phyloP scores from a whole-genome alignment of 2,329 filamentous ascomycete genomes.

The Phaeosphaeria sp. region DNA sequence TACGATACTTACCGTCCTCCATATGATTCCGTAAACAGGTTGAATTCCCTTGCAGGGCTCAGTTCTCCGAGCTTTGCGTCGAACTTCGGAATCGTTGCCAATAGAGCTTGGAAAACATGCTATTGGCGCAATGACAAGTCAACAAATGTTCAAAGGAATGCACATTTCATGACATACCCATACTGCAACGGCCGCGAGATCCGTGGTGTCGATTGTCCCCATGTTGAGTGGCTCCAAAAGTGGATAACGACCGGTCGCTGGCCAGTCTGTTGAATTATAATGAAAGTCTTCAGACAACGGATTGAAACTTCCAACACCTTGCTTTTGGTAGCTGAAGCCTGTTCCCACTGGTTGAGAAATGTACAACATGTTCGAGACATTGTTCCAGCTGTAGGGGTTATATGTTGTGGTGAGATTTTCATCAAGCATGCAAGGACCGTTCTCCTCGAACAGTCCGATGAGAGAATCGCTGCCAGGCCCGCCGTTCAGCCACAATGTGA shows the following conservation, averaged over 20 bases:
- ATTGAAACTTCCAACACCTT: slow-evolving; percentile 33
- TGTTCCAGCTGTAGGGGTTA: slow-evolving; percentile 68
- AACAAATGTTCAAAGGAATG: no score
- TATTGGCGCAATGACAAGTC: no score
- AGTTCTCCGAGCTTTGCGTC: slow-evolving; percentile 44
- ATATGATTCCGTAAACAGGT: slow-evolving; percentile 65
- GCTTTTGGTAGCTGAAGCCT: slow-evolving; percentile 57
- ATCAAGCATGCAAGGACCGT: slow-evolving; percentile 28
- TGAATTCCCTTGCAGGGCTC: slow-evolving; percentile 49
- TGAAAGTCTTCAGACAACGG: slow-evolving; percentile 55
- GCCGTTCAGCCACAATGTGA: slow-evolving; percentile 62
- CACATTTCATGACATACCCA: slow-evolving; percentile 14
- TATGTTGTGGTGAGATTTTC: slow-evolving; percentile 33
- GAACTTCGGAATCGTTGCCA: slow-evolving; percentile 30
- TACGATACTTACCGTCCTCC: slow-evolving; percentile 40
- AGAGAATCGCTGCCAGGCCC: slow-evolving; percentile 60
- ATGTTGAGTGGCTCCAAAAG: slow-evolving; percentile 53
- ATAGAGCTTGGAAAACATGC: slow-evolving; percentile 31
- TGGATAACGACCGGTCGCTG: slow-evolving; percentile 57
- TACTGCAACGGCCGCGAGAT: slow-evolving; percentile 59
- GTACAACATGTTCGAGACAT: slow-evolving; percentile 67
- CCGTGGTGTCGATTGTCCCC: slow-evolving; percentile 60
- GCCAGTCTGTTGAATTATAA: slow-evolving; percentile 51
- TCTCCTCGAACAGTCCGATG: slow-evolving; percentile 60
- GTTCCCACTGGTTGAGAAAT: slow-evolving; percentile 67